A percentile compares a stretch with the other conserved stretches of the same genome.
These are phyloP conservation scores for Solanum stenotomum DNA, from an alignment of 257 asterid genomes.

Conservation along the genomic window DNA sequence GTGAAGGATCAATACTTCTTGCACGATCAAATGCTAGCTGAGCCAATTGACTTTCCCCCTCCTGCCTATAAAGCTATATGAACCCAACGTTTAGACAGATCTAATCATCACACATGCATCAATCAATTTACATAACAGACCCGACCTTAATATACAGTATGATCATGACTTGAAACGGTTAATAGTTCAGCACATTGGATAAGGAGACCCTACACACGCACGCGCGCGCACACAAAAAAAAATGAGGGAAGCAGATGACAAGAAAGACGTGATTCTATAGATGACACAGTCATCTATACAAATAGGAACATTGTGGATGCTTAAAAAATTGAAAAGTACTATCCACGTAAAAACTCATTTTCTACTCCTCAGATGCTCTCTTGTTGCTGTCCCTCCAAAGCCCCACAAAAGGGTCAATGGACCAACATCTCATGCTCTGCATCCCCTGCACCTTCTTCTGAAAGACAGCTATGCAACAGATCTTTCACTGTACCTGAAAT, in stretches of 20 bases:
- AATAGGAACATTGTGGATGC: neutral
- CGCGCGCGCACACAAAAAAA: neutral
- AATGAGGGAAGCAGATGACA: neutral
- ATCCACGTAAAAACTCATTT: neutral
- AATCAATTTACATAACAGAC: neutral
- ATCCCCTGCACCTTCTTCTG: neutral
- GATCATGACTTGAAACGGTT: neutral
- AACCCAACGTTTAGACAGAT: neutral
- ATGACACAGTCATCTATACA: neutral
- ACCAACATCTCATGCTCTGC: neutral
- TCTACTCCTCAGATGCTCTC: neutral
- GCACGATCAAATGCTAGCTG: constrained; percentile 95
- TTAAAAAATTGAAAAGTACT: neutral
- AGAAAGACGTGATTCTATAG: neutral
- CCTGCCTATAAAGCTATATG: constrained; percentile 68
- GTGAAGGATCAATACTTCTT: constrained; percentile 97
- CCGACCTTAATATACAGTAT: neutral
- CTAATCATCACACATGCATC: neutral
- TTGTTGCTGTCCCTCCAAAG: neutral
- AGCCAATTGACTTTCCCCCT: constrained; percentile 64
- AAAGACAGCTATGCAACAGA: neutral
- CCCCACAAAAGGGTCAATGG: neutral
- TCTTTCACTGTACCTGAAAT: neutral
- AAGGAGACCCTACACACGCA: neutral
- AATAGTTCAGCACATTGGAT: neutral